These are phyloP conservation scores for Neonectria magnoliae DNA, from an alignment of 2,329 filamentous ascomycete species.

Conservation along the genomic window DNA sequence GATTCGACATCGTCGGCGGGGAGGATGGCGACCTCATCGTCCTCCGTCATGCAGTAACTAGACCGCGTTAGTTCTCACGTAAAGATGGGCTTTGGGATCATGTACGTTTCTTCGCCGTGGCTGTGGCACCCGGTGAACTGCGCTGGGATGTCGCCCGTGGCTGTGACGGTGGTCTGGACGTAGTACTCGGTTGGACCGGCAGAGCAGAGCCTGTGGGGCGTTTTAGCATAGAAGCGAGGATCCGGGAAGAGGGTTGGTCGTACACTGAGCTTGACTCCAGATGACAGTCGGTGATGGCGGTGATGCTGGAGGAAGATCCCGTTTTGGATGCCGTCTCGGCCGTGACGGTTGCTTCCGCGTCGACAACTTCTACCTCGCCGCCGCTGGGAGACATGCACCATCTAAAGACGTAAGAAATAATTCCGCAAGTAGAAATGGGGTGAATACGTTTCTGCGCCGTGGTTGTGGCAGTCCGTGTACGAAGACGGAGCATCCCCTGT, in stretches of 20 bases:
- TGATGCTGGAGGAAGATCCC: conserved; percentile 38
- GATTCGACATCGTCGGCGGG: conserved; percentile 29
- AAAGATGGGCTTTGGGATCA: background rate
- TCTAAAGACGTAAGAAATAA: conserved; percentile 13
- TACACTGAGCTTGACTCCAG: conserved; percentile 52
- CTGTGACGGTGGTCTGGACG: conserved; percentile 59
- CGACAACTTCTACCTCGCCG: conserved; percentile 38
- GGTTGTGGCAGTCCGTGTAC: conserved; percentile 39
- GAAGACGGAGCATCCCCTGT: conserved; percentile 33
- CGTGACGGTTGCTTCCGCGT: conserved; percentile 22
- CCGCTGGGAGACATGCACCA: conserved; percentile 41
- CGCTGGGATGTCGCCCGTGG: conserved; percentile 65
- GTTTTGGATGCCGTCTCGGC: conserved; percentile 13
- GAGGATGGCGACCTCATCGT: conserved; percentile 35
- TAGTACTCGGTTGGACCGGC: conserved; percentile 54
- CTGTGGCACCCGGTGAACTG: conserved; percentile 72
- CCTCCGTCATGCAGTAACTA: conserved; percentile 38
- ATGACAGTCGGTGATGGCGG: conserved; percentile 53
- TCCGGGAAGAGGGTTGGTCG: conserved; percentile 8
- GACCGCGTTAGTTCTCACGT: background rate
- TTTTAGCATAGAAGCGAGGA: background rate
- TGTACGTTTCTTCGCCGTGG: conserved; percentile 67
- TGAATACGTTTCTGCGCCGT: conserved; percentile 32
- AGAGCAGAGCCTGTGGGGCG: conserved; percentile 52
- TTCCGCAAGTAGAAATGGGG: background rate